These are phyloP conservation scores for Lasiosphaeria hispida DNA, from an alignment of 495 filamentous ascomycete genomes.

Conservation along the genomic window DNA sequence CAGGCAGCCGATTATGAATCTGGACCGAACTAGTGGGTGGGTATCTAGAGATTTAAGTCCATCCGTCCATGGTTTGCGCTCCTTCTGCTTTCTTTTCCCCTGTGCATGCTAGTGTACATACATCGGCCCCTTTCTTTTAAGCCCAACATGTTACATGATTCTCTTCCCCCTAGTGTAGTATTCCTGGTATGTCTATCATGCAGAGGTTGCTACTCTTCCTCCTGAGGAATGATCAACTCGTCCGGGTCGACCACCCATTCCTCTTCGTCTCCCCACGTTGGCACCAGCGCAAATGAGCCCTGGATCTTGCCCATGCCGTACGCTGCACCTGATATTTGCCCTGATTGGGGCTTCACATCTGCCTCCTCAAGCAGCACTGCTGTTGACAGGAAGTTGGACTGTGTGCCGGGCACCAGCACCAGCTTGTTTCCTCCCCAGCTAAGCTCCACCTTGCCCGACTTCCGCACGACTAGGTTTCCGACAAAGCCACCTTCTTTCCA, in stretches of 20 bases:
- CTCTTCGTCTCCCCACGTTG: slow-evolving; percentile 50
- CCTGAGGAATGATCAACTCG: slow-evolving; percentile 24
- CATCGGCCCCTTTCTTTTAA: too few species aligned
- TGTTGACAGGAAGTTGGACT: slow-evolving; percentile 43
- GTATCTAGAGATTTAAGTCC: neutral
- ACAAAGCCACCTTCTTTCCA: slow-evolving; percentile 45
- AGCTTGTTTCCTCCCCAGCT: slow-evolving; percentile 58
- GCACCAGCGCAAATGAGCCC: slow-evolving; percentile 57
- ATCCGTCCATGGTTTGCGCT: neutral
- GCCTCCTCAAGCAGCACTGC: slow-evolving; percentile 46
- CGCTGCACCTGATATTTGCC: slow-evolving; percentile 38
- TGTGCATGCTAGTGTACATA: neutral
- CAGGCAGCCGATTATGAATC: neutral
- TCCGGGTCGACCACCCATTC: slow-evolving; percentile 38
- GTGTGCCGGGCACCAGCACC: slow-evolving; percentile 42
- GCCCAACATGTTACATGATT: neutral
- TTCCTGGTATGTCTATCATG: too few species aligned
- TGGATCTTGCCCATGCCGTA: slow-evolving; percentile 57
- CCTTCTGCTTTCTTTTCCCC: neutral
- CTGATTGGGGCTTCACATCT: slow-evolving; percentile 36
- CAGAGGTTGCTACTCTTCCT: neutral
- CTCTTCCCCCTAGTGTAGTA: neutral
- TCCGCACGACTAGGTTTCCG: slow-evolving; percentile 58
- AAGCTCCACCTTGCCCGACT: slow-evolving; percentile 58
- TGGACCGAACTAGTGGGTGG: slow-evolving; percentile 1